phyloP scores from a whole-genome alignment of 495 filamentous ascomycete genomes.

The Hypomontagnella submonticulosa region DNA sequence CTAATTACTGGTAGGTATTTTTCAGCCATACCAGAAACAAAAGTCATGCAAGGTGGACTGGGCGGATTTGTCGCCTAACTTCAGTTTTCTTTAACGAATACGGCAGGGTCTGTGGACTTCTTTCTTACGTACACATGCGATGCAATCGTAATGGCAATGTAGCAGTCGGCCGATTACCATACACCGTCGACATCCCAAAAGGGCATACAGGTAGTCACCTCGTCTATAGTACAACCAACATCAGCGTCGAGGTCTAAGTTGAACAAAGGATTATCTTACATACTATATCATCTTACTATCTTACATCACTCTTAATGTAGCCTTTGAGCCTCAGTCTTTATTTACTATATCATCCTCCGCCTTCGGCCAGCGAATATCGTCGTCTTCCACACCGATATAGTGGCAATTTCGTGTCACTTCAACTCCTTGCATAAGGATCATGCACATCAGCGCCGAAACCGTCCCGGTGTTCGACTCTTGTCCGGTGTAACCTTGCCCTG shows the following conservation, averaged over 20 bases:
- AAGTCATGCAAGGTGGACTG: constrained; percentile 9
- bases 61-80: neutral
- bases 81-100: constrained; percentile 9
- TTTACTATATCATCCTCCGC: constrained; percentile 20
- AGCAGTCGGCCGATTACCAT: constrained; percentile 30
- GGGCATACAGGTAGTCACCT: constrained; percentile 3
- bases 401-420: constrained; percentile 35
- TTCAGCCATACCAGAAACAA: too few species aligned
- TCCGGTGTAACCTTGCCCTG: constrained; percentile 20
- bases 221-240: constrained; percentile 8
- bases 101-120: constrained; percentile 5
- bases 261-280: constrained; percentile 20
- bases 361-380: constrained; percentile 21
- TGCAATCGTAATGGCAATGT: constrained; percentile 24
- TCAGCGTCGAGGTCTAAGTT: constrained; percentile 8
- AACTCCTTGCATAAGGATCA: constrained; percentile 40
- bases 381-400: constrained; percentile 38
- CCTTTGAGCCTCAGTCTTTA: constrained; percentile 18
- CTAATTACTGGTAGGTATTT: too few species aligned
- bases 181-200: constrained; percentile 19
- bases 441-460: constrained; percentile 42
- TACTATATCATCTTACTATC: constrained; percentile 24
- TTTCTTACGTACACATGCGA: constrained; percentile 4
- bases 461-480: constrained; percentile 30
- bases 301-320: constrained; percentile 17